Percentiles rank a stretch among this genome's conserved stretches.
Evolutionary conservation across 2,329 filamentous ascomycete species (phyloP).

Genomic region (Colletotrichum incanum): DNA sequence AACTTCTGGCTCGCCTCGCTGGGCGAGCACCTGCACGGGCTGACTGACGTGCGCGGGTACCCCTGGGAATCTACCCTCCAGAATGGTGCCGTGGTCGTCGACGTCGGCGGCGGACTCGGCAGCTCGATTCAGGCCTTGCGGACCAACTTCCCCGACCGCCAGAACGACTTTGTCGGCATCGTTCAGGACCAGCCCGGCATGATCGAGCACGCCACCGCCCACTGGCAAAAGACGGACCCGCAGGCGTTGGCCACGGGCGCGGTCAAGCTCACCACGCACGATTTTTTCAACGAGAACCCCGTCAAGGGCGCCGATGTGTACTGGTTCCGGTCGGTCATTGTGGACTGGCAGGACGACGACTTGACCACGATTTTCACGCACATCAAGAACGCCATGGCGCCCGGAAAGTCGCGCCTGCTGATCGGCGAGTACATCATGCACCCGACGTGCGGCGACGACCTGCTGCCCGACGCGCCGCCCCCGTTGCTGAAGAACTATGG

Average conservation of each 20-base stretch:
- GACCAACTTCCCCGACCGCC: conserved; percentile 15
- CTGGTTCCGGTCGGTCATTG: conserved; percentile 37
- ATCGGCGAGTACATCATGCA: conserved; percentile 39
- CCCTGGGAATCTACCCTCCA: conserved; percentile 26
- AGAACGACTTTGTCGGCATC: conserved; percentile 26
- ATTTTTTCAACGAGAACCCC: conserved; percentile 72
- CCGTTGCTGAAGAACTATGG: conserved; percentile 35
- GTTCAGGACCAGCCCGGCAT: conserved; percentile 39
- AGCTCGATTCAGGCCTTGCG: conserved; percentile 35
- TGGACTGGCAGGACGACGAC: conserved; percentile 36
- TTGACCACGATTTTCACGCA: conserved; percentile 33
- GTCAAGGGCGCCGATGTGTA: conserved; percentile 65
- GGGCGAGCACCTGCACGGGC: conserved; percentile 27
- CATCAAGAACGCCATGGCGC: conserved; percentile 30
- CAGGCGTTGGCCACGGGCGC: conserved; percentile 21
- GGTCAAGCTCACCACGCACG: conserved; percentile 64
- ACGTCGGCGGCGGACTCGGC: conserved; percentile 36
- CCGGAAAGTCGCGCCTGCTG: conserved; percentile 31
- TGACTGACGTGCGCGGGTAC: conserved; percentile 36
- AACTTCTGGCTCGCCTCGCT: conserved; percentile 26
- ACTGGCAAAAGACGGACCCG: conserved; percentile 34
- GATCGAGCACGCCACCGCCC: conserved; percentile 27
- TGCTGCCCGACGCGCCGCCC: conserved; percentile 25
- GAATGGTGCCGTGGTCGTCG: conserved; percentile 29
- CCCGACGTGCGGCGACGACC: conserved; percentile 33